Evolutionary conservation across 108 stramenopile genomes (phyloP), one percentile per base, ranked within the genome.

Genomic region (Cyclotella distinguenda): DNA sequence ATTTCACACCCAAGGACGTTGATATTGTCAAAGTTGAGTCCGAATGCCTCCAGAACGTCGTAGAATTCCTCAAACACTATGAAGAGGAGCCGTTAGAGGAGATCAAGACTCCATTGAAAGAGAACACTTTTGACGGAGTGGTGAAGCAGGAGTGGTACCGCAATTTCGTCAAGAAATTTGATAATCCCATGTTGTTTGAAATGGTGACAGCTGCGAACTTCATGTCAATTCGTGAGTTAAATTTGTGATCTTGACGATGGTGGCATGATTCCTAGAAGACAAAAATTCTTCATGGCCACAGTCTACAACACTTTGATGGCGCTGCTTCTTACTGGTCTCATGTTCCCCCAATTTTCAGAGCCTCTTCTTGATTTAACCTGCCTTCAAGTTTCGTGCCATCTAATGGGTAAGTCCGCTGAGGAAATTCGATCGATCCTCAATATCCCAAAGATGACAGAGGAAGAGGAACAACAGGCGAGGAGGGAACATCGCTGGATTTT

Each of bases 401-500:
- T 93, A 27, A 86, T 84, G 38, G 88, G 88, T 4, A 93, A 90
- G 47, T 60, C 47, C 15, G 82, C 85, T 0, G 88, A 93, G 26
- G 88, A 87, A 77, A 90, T 93, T 74, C 85, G 87, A 40, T 26
- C 61, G 21, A 78, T 87, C 32, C 70, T 93, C 19, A 86, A 88
- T 16, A 82, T 93, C 11, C 91, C 91, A 3, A 71, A 76, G 63
- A 36, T 93, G 75, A 87, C 91, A n/a, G 55, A 75, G 3, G 82
- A 88, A 45, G 88, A 93, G 56, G 87, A 88, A 60, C 78, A 55
- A 13, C 47, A 72, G 26, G 88, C 88, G 13, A 79, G 87, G 35
- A 59, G 72, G 60, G 82, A 90, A 25, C 91, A 90, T 62, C 73
- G 65, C 19, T 93, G 91, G 91, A 83, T 93, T 52, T 93, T 93